Conservation (phyloP, 2,329 filamentous ascomycete species). For the Fusarium sp. region DNA sequence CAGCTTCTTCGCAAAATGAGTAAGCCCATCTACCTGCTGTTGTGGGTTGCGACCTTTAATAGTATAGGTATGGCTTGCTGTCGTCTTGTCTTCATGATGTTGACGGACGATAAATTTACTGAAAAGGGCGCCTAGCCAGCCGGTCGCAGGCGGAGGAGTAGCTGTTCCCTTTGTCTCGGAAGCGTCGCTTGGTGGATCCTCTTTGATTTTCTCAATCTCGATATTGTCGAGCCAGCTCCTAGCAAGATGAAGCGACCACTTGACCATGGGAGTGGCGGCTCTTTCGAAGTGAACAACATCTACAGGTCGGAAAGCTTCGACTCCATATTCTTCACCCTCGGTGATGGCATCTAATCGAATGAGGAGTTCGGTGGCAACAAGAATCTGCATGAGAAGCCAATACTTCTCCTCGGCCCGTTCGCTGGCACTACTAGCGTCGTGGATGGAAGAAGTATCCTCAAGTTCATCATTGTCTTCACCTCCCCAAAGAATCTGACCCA, state of each 20-base stretch:
- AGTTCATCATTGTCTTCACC: slow-evolving; percentile 60
- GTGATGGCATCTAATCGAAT: slow-evolving; percentile 71
- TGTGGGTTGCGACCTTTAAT: slow-evolving; percentile 65
- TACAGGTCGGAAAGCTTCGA: slow-evolving; percentile 61
- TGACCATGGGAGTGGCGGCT: slow-evolving; percentile 68
- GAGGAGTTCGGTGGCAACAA: slow-evolving; percentile 72
- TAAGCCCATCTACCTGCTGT: slow-evolving; percentile 68
- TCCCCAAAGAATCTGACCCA: slow-evolving; percentile 78
- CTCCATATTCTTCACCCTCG: slow-evolving; percentile 65
- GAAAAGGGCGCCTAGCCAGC: slow-evolving; percentile 68
- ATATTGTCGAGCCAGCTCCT: slow-evolving; percentile 76
- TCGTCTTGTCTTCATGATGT: slow-evolving; percentile 51
- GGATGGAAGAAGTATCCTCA: slow-evolving; percentile 63
- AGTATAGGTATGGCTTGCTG: slow-evolving; percentile 53
- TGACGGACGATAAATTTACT: slow-evolving; percentile 61
- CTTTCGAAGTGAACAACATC: slow-evolving; percentile 71
- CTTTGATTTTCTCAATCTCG: slow-evolving; percentile 60
- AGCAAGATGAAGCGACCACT: slow-evolving; percentile 73
- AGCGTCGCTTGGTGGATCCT: slow-evolving; percentile 12
- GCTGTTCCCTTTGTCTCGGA: slow-evolving; percentile 8
- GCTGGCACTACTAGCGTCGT: slow-evolving; percentile 57
- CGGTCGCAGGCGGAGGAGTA: slow-evolving; percentile 24
- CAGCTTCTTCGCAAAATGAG: slow-evolving; percentile 71
- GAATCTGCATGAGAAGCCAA: slow-evolving; percentile 73
- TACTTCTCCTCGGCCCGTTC: slow-evolving; percentile 71